These are phyloP conservation scores for Aspergillus wentii DNA, from an alignment of 495 filamentous ascomycete species.

Conservation along the genomic window DNA sequence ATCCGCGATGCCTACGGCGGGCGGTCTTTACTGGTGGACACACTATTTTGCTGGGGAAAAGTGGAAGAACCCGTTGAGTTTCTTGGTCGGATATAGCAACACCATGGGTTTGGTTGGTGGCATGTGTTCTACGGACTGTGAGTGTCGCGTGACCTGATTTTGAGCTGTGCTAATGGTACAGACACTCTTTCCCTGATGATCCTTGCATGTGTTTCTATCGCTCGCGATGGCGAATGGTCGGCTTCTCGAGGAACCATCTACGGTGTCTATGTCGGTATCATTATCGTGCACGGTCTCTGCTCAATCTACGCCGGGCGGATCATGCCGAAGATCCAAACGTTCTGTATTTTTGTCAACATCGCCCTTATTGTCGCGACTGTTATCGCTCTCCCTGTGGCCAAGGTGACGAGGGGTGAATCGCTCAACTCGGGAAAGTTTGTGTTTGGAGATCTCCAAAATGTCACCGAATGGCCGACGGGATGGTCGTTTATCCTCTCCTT, in stretches of 20 bases:
- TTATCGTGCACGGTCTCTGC: conserved; percentile 54
- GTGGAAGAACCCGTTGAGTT: conserved; percentile 59
- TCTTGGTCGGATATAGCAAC: conserved; percentile 69
- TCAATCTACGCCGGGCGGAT: conserved; percentile 50
- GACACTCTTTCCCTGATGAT: conserved; percentile 50
- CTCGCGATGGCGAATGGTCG: conserved; percentile 59
- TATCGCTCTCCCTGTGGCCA: conserved; percentile 61
- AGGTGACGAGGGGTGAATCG: conserved; percentile 20
- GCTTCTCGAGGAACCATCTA: conserved; percentile 57
- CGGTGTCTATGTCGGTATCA: conserved; percentile 55
- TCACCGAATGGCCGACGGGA: conserved; percentile 53
- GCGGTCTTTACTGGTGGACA: conserved; percentile 69
- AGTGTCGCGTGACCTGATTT: conserved; percentile 1
- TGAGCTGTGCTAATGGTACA: conserved; percentile 7
- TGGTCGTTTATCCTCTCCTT: conserved; percentile 59
- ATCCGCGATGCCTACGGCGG: conserved; percentile 65
- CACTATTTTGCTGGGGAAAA: conserved; percentile 59
- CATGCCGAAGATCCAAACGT: conserved; percentile 63
- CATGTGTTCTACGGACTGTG: conserved; percentile 56
- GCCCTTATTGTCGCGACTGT: conserved; percentile 59
- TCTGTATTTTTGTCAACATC: conserved; percentile 59
- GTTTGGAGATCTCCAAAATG: conserved; percentile 40
- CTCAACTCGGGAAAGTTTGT: conserved; percentile 37
- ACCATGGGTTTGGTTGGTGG: conserved; percentile 63
- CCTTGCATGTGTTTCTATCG: conserved; percentile 54